Base-by-base conservation (phyloP, 352 stramenopile species). In the Phytophthora pistaciae region DNA sequence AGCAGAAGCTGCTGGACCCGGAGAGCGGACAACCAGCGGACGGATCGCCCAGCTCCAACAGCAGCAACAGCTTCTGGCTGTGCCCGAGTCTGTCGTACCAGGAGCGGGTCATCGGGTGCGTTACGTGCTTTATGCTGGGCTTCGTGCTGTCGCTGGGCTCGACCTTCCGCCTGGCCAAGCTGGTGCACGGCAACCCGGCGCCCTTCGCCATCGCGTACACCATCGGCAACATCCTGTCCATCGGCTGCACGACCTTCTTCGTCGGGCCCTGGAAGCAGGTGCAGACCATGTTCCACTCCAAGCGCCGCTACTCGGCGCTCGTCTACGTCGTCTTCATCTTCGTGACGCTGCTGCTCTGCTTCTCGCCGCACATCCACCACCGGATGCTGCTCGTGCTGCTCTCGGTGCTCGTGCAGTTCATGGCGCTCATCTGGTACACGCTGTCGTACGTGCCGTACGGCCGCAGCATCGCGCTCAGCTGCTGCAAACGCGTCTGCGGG, bases 391-490 rank as follows among this genome's bases (percentile, higher is more conserved):
- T 95, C 18, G 85, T 96, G 52, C 68, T 96, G 60, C 29, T 96
- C 7, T 93, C 83, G 4, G 85, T 97, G 23, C 23, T 91, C 5
- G 79, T 87, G 31, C 91, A 97, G 73, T 95, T 95, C 67, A 16
- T 84, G 13, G 87, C 91, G 56, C 83, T 96, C 27, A 49, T 93
- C 11, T 97, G 91, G 91, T 96, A 96, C 75, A 95, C 87, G 62
- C 70, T 96, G 14, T 96, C 89, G n/a, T 97, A 95, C 72, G 78
- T 97, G 0, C 91, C 91, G 1, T 97, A 95, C 67, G 91, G 86
- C n/a, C 87, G 90, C 64, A 83, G 78, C 36, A 92, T 94, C 56
- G 80, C 79, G 20, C 31, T 82, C 29, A 76, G 72, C 23, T 92
- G 83, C 80, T 94, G 84, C 79, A 92, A 92, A 69, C 80, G 87